Percentiles rank a stretch among this genome's conserved stretches.
Conservation (phyloP, 352 stramenopile genomes). For the Globisporangium middletonii region DNA sequence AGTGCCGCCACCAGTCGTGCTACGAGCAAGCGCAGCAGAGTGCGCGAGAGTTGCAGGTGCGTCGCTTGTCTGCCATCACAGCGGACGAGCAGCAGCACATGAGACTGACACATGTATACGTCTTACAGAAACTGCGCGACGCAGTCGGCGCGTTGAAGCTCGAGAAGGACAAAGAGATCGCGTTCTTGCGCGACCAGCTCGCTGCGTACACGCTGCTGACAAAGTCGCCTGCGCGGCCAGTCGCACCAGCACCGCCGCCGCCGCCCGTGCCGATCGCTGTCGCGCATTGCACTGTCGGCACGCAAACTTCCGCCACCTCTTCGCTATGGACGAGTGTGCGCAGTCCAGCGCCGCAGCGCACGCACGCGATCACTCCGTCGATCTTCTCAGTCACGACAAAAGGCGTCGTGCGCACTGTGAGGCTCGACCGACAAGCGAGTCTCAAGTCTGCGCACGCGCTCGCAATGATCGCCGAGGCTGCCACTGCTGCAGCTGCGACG, state of each 20-base stretch:
- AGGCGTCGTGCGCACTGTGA: slow-evolving; percentile 29
- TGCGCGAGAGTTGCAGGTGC: slow-evolving; percentile 27
- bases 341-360: too few relatives aligned
- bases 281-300: neutral
- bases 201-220: slow-evolving; percentile 6
- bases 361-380: slow-evolving; percentile 29
- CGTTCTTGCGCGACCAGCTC: slow-evolving; percentile 40
- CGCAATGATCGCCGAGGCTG: slow-evolving; percentile 11
- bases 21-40: slow-evolving; percentile 25
- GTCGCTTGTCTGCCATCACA: neutral
- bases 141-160: slow-evolving; percentile 40
- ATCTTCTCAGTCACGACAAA: slow-evolving; percentile 52
- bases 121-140: slow-evolving; percentile 38
- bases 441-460: slow-evolving; percentile 35
- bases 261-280: too few relatives aligned
- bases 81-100: neutral
- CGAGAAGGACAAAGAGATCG: slow-evolving; percentile 54
- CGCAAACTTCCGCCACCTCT: neutral
- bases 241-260: too few relatives aligned
- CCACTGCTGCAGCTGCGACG: neutral
- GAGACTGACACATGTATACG: neutral
- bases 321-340: neutral
- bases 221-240: slow-evolving; percentile 1
- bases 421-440: slow-evolving; percentile 46
- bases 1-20: slow-evolving; percentile 20